Conservation (phyloP, 2,329 filamentous ascomycete genomes). For the Graphilbum ipis-grandicollis region DNA sequence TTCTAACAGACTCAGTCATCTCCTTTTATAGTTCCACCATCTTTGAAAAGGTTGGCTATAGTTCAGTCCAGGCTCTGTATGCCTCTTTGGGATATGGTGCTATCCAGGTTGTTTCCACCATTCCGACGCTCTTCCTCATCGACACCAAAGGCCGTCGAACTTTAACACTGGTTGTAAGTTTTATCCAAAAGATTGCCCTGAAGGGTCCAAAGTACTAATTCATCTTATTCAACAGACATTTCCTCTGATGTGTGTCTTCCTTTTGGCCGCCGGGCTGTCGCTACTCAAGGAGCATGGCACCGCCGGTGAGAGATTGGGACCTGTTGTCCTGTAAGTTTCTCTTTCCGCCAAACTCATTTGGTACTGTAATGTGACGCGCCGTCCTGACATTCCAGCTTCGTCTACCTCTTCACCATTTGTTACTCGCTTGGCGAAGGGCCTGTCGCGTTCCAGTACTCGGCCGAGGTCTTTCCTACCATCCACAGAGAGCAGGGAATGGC, state of each 20-base stretch:
- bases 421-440: constrained; percentile 34
- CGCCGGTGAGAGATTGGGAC: neutral
- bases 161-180: constrained; percentile 36
- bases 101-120: constrained; percentile 49
- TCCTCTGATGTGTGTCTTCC: constrained; percentile 45
- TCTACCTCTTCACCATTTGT: constrained; percentile 13
- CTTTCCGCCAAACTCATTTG: constrained; percentile 16
- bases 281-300: neutral
- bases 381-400: constrained; percentile 22
- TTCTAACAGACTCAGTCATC: constrained; percentile 13
- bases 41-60: constrained; percentile 24
- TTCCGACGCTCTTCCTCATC: constrained; percentile 46
- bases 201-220: neutral
- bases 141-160: constrained; percentile 47
- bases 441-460: constrained; percentile 50
- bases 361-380: neutral
- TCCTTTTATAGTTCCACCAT: constrained; percentile 30
- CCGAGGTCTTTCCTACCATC: constrained; percentile 52
- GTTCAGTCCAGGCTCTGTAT: constrained; percentile 19
- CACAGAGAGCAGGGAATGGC: constrained; percentile 57
- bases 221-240: too few species aligned
- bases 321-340: constrained; percentile 15
- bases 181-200: neutral
- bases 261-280: constrained; percentile 31
- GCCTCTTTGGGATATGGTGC: constrained; percentile 29